Conservation (phyloP, 2,329 filamentous ascomycete genomes). For the Torrubiellomyces zombiae region DNA sequence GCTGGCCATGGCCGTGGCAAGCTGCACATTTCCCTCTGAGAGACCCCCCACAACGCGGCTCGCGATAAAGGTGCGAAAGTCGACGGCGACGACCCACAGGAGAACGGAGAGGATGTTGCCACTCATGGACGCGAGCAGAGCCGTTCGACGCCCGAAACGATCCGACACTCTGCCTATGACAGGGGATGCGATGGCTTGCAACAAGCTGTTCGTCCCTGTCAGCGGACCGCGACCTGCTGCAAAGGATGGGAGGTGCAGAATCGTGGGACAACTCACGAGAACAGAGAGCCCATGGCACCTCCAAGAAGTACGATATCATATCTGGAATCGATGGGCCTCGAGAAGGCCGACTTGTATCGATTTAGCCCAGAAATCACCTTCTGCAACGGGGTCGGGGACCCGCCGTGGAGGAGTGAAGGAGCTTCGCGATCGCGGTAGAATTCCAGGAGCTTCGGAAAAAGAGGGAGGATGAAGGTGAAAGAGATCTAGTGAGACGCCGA, state of each 20-base stretch:
- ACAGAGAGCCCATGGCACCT: conserved; percentile 82
- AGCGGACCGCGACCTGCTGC: too few relatives aligned
- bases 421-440: conserved; percentile 85
- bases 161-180: conserved; percentile 83
- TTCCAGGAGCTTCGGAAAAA: conserved; percentile 87
- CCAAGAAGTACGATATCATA: conserved; percentile 95
- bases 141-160: conserved; percentile 69
- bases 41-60: conserved; percentile 82
- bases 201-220: conserved; percentile 35
- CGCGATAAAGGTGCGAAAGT: conserved; percentile 93
- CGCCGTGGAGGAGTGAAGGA: conserved; percentile 24
- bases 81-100: conserved; percentile 82
- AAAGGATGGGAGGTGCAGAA: too few relatives aligned
- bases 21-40: conserved; percentile 91
- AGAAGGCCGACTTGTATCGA: conserved; percentile 85
- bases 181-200: conserved; percentile 84
- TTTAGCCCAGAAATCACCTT: conserved; percentile 72
- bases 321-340: conserved; percentile 80
- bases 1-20: conserved; percentile 89
- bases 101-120: conserved; percentile 89
- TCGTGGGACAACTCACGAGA: conserved; percentile 39
- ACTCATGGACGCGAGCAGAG: conserved; percentile 77
- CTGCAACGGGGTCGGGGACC: conserved; percentile 52
- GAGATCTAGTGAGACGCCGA: conserved; percentile 50
- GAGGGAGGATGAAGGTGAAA: conserved; percentile 93